A percentile compares a stretch with the other conserved stretches of the same genome.
Conservation (phyloP, 1,284 basidiomycete species). For the Retiboletus flavoniger region DNA sequence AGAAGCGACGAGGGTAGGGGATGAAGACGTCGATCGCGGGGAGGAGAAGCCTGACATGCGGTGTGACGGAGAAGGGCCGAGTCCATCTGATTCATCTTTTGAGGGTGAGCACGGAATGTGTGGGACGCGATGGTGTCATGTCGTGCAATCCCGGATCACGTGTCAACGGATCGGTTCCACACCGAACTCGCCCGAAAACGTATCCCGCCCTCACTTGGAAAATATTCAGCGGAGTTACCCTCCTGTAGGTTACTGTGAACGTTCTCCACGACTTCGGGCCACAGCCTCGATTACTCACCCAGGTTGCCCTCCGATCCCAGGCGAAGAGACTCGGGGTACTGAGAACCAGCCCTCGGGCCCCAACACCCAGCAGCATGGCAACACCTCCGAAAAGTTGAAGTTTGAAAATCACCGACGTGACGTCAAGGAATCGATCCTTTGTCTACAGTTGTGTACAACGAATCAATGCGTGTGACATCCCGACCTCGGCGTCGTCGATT, state of each 20-base stretch:
- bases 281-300: too few species aligned
- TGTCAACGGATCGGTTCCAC: constrained; percentile 21
- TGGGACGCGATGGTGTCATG: constrained; percentile 32
- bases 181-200: too few species aligned
- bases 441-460: neutral
- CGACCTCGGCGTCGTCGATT: neutral
- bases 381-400: too few species aligned
- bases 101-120: constrained; percentile 1
- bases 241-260: neutral
- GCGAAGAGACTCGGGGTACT: too few species aligned
- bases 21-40: neutral
- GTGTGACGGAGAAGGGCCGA: neutral
- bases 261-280: neutral
- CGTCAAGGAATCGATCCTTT: neutral
- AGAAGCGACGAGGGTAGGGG: constrained; percentile 25
- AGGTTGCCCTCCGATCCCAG: too few species aligned
- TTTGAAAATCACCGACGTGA: too few species aligned
- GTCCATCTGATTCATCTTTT: constrained; percentile 3
- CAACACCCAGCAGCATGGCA: too few species aligned
- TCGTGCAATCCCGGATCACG: constrained; percentile 31
- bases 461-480: neutral
- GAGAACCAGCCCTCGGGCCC: too few species aligned
- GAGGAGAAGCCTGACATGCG: constrained; percentile 20
- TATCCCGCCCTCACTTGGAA: too few species aligned
- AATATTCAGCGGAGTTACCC: too few species aligned